Evolutionary conservation across 106 monocot species (phyloP).

Genomic region (Dendrobium catenatum): DNA sequence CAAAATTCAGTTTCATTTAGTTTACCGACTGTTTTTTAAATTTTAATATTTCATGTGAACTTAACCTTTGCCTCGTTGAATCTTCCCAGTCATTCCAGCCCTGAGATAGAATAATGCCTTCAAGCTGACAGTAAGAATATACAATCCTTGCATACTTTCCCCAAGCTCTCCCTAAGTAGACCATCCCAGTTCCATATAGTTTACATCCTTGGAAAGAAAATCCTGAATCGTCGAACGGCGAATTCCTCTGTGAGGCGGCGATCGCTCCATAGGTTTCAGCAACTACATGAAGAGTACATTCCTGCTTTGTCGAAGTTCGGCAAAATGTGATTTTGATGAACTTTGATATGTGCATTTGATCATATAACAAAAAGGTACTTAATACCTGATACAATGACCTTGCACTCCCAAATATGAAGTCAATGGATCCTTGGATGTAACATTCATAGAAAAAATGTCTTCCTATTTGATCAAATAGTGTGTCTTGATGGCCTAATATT

Average conservation of each 20-base stretch:
- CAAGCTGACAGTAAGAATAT: conserved; percentile 59
- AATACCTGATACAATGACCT: conserved; percentile 74
- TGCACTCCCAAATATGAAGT: conserved; percentile 88
- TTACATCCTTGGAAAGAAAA: conserved; percentile 64
- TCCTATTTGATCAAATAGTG: conserved; percentile 79
- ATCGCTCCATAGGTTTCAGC: conserved; percentile 66
- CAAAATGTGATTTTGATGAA: no score
- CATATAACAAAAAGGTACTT: background rate
- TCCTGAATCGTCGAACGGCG: conserved; percentile 46
- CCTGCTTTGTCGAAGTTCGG: conserved; percentile 17
- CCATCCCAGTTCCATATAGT: conserved; percentile 49
- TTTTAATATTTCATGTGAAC: no score
- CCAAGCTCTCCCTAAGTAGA: conserved; percentile 91
- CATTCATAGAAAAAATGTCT: conserved; percentile 67
- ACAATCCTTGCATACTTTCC: conserved; percentile 66
- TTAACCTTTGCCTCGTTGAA: conserved; percentile 57
- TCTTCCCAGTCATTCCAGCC: conserved; percentile 96
- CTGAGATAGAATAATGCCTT: conserved; percentile 47
- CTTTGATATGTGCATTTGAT: no score
- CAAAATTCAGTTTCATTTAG: background rate
- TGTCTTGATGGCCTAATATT: conserved; percentile 71
- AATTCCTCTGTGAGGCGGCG: conserved; percentile 75
- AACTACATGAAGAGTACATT: conserved; percentile 48
- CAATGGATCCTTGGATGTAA: conserved; percentile 82
- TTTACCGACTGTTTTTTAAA: no score